These are phyloP conservation scores for Polychaeton citri DNA, from an alignment of 2,329 filamentous ascomycete species.

Conservation along the genomic window DNA sequence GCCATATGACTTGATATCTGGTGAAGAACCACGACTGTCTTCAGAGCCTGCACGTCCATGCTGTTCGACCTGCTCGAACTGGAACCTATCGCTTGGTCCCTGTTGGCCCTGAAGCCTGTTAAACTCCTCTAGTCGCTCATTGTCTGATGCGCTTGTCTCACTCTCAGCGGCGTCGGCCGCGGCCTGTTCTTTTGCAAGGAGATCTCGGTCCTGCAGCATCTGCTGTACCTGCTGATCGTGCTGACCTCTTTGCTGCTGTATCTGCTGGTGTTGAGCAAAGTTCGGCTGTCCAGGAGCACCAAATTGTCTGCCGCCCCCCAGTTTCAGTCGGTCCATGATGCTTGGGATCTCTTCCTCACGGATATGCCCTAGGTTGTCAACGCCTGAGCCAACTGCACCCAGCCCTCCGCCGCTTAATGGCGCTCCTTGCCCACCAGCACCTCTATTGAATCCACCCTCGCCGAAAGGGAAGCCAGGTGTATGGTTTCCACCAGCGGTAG, in stretches of 20 bases:
- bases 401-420: conserved; percentile 19
- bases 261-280: conserved; percentile 32
- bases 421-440: conserved; percentile 14
- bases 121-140: conserved; percentile 71
- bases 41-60: conserved; percentile 11
- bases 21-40: conserved; percentile 8
- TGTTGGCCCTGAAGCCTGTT: conserved; percentile 54
- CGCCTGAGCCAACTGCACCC: conserved; percentile 31
- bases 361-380: conserved; percentile 31
- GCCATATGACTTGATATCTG: no score
- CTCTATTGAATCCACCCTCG: conserved; percentile 41
- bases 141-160: conserved; percentile 31
- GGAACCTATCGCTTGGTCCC: no score
- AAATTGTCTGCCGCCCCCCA: conserved; percentile 32
- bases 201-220: conserved; percentile 48
- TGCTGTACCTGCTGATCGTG: conserved; percentile 45
- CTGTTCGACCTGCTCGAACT: conserved; percentile 11
- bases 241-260: conserved; percentile 18
- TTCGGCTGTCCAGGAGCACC: conserved; percentile 27
- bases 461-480: conserved; percentile 50
- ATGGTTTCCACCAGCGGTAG: conserved; percentile 11
- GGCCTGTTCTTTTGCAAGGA: conserved; percentile 48
- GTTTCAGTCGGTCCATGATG: conserved; percentile 52
- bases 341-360: conserved; percentile 59
- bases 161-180: conserved; percentile 34